phyloP scores from a whole-genome alignment of 192 early-diverging fungal genomes.

The Umbelopsis sp. region DNA sequence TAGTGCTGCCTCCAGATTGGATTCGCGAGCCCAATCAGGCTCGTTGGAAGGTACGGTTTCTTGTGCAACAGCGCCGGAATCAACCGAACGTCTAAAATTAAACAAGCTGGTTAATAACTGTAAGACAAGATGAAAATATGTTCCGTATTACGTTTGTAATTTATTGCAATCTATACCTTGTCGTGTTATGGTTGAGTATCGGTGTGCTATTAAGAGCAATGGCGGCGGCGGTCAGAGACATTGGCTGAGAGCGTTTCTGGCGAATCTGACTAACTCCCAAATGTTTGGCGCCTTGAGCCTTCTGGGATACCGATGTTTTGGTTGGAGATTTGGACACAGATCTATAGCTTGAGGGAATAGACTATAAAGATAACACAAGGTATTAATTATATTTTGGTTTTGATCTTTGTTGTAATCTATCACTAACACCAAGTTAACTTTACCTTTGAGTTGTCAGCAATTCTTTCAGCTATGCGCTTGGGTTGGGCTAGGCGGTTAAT shows the following conservation, averaged over 20 bases:
- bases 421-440: background rate
- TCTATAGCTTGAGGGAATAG: background rate
- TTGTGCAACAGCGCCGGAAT: background rate
- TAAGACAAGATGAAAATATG: background rate
- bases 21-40: background rate
- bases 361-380: background rate
- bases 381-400: background rate
- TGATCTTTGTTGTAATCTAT: background rate
- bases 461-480: background rate
- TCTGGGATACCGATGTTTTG: background rate
- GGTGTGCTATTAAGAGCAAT: background rate
- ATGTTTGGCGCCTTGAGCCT: background rate
- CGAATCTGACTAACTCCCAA: background rate
- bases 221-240: constrained; percentile 2
- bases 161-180: background rate
- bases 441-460: background rate
- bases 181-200: background rate
- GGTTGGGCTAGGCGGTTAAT: constrained; percentile 7
- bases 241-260: background rate
- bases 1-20: background rate
- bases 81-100: background rate
- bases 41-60: background rate
- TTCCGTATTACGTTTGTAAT: background rate
- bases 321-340: background rate
- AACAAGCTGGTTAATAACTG: background rate